Conservation (phyloP, 164 flowering plant species). For the Stephania cephalantha region DNA sequence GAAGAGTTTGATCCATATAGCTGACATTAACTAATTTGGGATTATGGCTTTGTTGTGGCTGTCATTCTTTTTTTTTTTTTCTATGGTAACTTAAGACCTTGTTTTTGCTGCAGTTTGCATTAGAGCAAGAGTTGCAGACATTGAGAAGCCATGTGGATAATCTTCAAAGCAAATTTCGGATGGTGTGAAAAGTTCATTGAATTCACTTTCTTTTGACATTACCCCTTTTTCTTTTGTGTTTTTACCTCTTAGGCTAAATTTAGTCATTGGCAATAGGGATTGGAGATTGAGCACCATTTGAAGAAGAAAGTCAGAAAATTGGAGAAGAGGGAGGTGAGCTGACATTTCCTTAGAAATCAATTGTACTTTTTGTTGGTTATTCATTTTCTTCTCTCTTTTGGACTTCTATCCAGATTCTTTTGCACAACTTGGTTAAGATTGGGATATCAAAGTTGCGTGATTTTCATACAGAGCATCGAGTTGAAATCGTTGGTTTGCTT, state of each 20-base stretch:
- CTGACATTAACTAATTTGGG: too few species aligned
- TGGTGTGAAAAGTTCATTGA: conserved; percentile 40
- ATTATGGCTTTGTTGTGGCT: too few species aligned
- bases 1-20: too few species aligned
- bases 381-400: conserved; percentile 2
- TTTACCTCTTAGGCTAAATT: background rate
- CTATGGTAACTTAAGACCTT: conserved; percentile 28
- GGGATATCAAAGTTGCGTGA: conserved; percentile 40
- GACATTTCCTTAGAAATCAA: background rate
- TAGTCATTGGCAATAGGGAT: conserved; percentile 41
- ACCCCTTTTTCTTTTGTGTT: background rate
- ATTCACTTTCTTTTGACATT: background rate
- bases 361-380: background rate
- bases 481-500: conserved; percentile 41
- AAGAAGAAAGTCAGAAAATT: conserved; percentile 48
- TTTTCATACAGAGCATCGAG: conserved; percentile 42
- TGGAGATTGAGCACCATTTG: conserved; percentile 82
- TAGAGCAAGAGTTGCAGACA: conserved; percentile 60
- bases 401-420: conserved; percentile 40
- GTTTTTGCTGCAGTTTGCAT: conserved; percentile 59
- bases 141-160: conserved; percentile 43
- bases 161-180: conserved; percentile 57
- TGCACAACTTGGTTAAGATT: conserved; percentile 30
- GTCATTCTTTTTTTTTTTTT: background rate
- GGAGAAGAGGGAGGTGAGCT: conserved; percentile 64